Percentiles rank a stretch among this genome's conserved stretches.
Evolutionary conservation across 164 flowering plant genomes (phyloP).

Genomic region (Saururus chinensis): DNA sequence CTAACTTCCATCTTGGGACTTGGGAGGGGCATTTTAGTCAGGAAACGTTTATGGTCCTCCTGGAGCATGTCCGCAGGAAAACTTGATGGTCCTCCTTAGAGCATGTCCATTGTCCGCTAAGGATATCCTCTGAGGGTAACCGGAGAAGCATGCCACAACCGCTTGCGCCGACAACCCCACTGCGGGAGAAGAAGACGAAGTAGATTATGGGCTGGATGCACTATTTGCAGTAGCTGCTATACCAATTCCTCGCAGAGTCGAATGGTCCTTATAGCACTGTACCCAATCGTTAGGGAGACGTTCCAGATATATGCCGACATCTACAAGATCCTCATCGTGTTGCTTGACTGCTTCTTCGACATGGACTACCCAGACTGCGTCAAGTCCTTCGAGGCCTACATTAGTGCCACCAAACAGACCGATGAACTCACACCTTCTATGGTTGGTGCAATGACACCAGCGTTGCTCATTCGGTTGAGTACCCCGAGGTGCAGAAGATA

Average conservation of each 20-base stretch:
- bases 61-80: too few relatives aligned
- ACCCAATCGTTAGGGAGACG: conserved; percentile 58
- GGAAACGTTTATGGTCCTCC: too few relatives aligned
- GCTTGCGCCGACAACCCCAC: conserved; percentile 22
- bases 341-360: conserved; percentile 45
- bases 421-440: conserved; percentile 68
- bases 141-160: background rate
- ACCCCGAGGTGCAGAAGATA: conserved; percentile 55
- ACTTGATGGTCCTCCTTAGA: too few relatives aligned
- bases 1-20: too few relatives aligned
- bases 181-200: conserved; percentile 56
- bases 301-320: conserved; percentile 54
- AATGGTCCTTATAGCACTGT: conserved; percentile 49
- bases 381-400: conserved; percentile 50
- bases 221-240: conserved; percentile 44
- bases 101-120: too few relatives aligned
- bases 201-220: conserved; percentile 37
- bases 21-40: too few relatives aligned
- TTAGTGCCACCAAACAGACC: conserved; percentile 48
- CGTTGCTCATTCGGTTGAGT: conserved; percentile 57
- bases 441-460: conserved; percentile 69
- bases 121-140: too few relatives aligned
- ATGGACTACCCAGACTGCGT: conserved; percentile 59
- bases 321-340: conserved; percentile 36
- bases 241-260: conserved; percentile 45